A percentile compares a stretch with the other conserved stretches of the same genome.
phyloP scores from a whole-genome alignment of 2,329 filamentous ascomycete species.

The Fusarium paranaense region DNA sequence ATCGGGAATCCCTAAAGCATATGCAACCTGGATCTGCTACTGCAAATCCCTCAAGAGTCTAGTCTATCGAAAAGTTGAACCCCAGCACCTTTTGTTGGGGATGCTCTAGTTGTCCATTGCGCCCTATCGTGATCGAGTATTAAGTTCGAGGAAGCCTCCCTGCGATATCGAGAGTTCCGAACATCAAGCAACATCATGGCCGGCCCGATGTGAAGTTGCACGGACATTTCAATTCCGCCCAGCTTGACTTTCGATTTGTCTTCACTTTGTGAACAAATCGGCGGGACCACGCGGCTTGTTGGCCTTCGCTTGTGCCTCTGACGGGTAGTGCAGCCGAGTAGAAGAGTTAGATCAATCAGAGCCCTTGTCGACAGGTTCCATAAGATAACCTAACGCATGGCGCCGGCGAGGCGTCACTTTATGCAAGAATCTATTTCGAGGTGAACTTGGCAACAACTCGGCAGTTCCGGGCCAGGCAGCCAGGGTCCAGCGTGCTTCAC shows the following conservation, averaged over 20 bases:
- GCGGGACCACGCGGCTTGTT: background rate
- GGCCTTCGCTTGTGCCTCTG: background rate
- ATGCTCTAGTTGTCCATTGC: background rate
- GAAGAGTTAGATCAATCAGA: background rate
- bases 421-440: background rate
- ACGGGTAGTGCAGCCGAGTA: background rate
- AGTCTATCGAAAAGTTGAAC: background rate
- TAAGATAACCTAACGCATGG: background rate
- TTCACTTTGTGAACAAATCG: background rate
- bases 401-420: background rate
- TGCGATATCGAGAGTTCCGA: background rate
- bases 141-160: background rate
- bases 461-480: background rate
- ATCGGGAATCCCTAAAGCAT: background rate
- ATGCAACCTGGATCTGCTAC: background rate
- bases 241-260: background rate
- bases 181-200: background rate
- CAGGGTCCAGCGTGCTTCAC: background rate
- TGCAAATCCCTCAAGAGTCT: background rate
- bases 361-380: background rate
- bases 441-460: background rate
- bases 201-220: background rate
- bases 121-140: background rate
- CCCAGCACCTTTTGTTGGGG: background rate
- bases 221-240: background rate